Evolutionary conservation across 2,329 filamentous ascomycete species (phyloP), one percentile per base, ranked within the genome.

Genomic region (Magnaporthiopsis poae): DNA sequence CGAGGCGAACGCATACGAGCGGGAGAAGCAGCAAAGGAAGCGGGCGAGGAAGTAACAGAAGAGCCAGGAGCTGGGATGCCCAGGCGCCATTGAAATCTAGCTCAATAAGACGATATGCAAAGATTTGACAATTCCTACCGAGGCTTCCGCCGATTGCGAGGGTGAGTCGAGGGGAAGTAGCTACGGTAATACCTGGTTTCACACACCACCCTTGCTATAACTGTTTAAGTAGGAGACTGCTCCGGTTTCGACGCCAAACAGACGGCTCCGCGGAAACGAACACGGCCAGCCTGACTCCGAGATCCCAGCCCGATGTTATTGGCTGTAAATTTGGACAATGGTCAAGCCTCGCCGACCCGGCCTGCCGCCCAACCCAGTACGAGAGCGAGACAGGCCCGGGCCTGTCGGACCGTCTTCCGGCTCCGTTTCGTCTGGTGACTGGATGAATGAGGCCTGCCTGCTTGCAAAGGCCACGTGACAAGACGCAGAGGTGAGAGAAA

Each of bases 1-100:
- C 67, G 93, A 95, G 77, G 84, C 87, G 61, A 98, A 98, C 78
- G 86, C 84, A 63, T 98, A 98, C 83, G 93, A 96, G 79, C 84
- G 89, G 73, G 92, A 96, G 82, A 95, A 88, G 83, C 84, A 85
- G 75, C 82, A 83, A 75, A 85, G 92, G 77, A 92, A 91, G 78
- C 82, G 83, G 76, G 84, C 84, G 66, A 86, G 82, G 75, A 85
- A 81, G 71, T 70, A 68, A 67, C 59, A 33, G 33, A 68, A 63
- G 60, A 61, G 25, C 12, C 5, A 61, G 13, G 25, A 21, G 31
- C 21, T 15, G 7, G 5, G 5, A 27, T 61, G 46, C 8, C 18
- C 8, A 25, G 46, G 46, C 46, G 8, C 1, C 2, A 25, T 56
- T 11, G 11, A 8, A 56, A 56, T 56, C 46, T 25, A 56, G 46